A percentile compares a stretch with the other conserved stretches of the same genome.
These are phyloP conservation scores for Claviceps cyperi DNA, from an alignment of 2,329 filamentous ascomycete genomes.

Conservation along the genomic window DNA sequence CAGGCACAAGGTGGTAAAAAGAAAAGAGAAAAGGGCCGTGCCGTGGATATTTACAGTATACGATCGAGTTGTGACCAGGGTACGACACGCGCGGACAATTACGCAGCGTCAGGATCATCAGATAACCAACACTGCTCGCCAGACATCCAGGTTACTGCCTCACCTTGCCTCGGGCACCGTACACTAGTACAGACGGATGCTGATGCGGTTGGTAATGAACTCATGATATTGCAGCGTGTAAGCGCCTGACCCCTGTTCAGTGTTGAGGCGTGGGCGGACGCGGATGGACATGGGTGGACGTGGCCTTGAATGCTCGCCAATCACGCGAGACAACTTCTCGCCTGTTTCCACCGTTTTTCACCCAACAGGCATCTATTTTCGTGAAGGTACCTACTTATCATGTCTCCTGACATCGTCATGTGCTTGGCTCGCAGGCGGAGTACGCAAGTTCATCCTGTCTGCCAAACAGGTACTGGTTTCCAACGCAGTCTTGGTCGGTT, in stretches of 20 bases:
- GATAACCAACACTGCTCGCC: not conserved
- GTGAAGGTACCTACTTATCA: conserved; percentile 8
- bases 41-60: not conserved
- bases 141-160: not conserved
- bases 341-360: conserved; percentile 12
- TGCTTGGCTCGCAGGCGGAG: conserved; percentile 4
- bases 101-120: not conserved
- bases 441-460: not conserved
- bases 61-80: not conserved
- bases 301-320: conserved; percentile 10
- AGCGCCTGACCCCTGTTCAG: conserved; percentile 13
- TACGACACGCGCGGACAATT: not conserved
- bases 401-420: conserved; percentile 4
- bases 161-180: not conserved
- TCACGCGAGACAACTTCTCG: conserved; percentile 15
- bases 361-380: conserved; percentile 16
- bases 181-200: not conserved
- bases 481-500: not conserved
- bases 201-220: not conserved
- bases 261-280: not conserved
- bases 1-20: not conserved
- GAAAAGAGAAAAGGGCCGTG: not conserved
- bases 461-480: no score
- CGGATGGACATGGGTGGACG: not conserved
- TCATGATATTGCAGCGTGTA: conserved; percentile 8